A percentile compares a stretch with the other conserved stretches of the same genome.
These are phyloP conservation scores for Pleurotus salmoneostramineus DNA, from an alignment of 768 basidiomycete species.

Conservation along the genomic window DNA sequence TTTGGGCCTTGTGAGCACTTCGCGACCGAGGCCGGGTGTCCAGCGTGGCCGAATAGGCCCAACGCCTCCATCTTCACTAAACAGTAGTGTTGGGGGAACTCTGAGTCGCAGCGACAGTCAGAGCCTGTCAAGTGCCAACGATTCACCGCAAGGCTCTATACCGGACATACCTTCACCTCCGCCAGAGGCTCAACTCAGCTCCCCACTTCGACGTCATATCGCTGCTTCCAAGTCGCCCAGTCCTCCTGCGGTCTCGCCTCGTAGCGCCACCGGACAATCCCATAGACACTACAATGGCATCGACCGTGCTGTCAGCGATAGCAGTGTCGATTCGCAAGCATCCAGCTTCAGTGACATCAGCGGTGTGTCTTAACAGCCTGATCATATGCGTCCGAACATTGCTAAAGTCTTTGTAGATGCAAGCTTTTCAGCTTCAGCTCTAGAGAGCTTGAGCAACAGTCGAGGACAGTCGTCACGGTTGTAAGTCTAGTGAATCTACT, in stretches of 20 bases:
- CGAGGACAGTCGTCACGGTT: constrained; percentile 61
- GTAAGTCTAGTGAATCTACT: constrained; percentile 39
- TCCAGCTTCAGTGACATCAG: constrained; percentile 87
- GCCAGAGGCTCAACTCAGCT: constrained; percentile 48
- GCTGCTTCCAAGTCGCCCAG: constrained; percentile 57
- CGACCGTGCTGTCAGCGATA: constrained; percentile 44
- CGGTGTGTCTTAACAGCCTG: constrained; percentile 40
- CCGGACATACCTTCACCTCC: constrained; percentile 79
- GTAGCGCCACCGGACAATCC: constrained; percentile 48
- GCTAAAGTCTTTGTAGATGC: constrained; percentile 40
- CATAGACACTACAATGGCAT: constrained; percentile 43
- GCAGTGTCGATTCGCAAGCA: constrained; percentile 67
- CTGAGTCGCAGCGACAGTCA: constrained; percentile 58
- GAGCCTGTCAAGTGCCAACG: constrained; percentile 66
- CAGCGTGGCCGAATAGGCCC: constrained; percentile 39
- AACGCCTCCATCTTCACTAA: constrained; percentile 31
- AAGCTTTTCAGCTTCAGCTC: constrained; percentile 72
- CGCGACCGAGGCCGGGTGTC: constrained; percentile 24
- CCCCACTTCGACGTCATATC: constrained; percentile 48
- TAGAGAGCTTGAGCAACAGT: constrained; percentile 80
- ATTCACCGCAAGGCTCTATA: constrained; percentile 72
- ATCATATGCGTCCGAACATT: neutral
- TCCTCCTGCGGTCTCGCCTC: constrained; percentile 53
- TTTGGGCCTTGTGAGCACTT: constrained; percentile 59
- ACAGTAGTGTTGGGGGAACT: constrained; percentile 28